These are phyloP conservation scores for Wickerhamomyces silvicola DNA, from an alignment of 805 yeast genomes.

Conservation along the genomic window DNA sequence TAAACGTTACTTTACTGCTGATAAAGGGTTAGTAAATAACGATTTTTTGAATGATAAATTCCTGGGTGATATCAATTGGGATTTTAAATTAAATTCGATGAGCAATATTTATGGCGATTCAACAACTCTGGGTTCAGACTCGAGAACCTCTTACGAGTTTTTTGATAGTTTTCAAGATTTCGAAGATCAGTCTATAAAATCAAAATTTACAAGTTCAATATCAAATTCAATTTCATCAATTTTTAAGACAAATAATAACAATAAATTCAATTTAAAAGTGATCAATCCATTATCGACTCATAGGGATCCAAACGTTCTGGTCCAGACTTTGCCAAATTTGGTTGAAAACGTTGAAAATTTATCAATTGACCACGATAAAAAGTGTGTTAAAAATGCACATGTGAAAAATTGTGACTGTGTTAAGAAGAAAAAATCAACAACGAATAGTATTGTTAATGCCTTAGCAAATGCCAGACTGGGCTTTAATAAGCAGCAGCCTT, in stretches of 20 bases:
- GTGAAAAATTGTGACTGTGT: slow-evolving; percentile 10
- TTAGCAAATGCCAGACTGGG: slow-evolving; percentile 19
- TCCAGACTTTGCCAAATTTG: slow-evolving; percentile 7
- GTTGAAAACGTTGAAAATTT: slow-evolving; percentile 14
- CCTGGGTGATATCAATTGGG: no score
- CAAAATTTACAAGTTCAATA: slow-evolving; percentile 11
- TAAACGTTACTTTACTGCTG: no score
- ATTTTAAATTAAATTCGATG: no score
- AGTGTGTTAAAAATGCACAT: slow-evolving; percentile 9
- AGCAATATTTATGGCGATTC: no score
- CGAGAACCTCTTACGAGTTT: slow-evolving; percentile 26
- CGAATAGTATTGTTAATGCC: slow-evolving; percentile 17
- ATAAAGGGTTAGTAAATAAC: no score
- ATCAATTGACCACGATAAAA: slow-evolving; percentile 6
- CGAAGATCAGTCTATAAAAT: neutral
- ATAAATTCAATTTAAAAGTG: slow-evolving; percentile 29
- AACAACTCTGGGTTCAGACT: no score
- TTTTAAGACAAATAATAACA: slow-evolving; percentile 16
- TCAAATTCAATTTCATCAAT: slow-evolving; percentile 20
- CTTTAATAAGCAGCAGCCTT: slow-evolving; percentile 7
- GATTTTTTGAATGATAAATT: no score
- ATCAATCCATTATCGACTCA: slow-evolving; percentile 24
- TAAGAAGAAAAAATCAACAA: slow-evolving; percentile 14
- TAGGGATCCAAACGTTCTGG: slow-evolving; percentile 12
- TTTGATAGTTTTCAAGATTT: slow-evolving; percentile 4